Percentiles rank a stretch among this genome's conserved stretches.
These are phyloP conservation scores for Chlamydomonas incerta DNA, from an alignment of 139 green algal species.

Conservation along the genomic window DNA sequence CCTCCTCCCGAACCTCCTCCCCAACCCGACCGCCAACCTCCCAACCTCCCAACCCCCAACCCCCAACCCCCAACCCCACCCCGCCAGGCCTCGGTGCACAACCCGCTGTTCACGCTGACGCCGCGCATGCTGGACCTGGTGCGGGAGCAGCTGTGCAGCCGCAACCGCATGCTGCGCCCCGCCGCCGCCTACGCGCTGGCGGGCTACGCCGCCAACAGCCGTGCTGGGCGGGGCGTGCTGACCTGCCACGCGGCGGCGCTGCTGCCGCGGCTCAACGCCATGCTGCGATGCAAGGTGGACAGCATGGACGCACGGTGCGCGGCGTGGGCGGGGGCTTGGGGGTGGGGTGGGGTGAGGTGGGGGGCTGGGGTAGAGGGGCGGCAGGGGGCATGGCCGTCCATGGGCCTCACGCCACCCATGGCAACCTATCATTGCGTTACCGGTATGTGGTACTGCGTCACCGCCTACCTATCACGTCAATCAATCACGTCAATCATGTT, in stretches of 20 bases:
- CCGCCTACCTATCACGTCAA: too few relatives aligned
- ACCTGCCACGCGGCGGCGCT: neutral
- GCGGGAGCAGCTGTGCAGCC: neutral
- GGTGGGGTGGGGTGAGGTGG: too few relatives aligned
- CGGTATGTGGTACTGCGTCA: too few relatives aligned
- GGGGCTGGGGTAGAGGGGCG: neutral
- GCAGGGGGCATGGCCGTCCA: too few relatives aligned
- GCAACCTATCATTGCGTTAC: too few relatives aligned
- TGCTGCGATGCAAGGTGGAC: conserved; percentile 27
- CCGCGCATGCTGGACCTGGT: neutral
- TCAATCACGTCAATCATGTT: too few relatives aligned
- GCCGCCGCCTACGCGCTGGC: conserved; percentile 36
- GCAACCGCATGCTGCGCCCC: conserved; percentile 35
- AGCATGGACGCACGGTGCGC: conserved; percentile 24
- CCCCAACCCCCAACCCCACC: neutral
- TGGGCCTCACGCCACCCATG: too few relatives aligned
- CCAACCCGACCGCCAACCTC: neutral
- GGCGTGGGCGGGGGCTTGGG: neutral
- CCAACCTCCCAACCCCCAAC: neutral
- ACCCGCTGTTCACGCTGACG: conserved; percentile 22
- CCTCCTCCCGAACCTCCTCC: too few relatives aligned
- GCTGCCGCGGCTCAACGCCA: conserved; percentile 30
- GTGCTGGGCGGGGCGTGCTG: neutral
- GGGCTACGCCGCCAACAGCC: conserved; percentile 29
- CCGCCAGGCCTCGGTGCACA: conserved; percentile 23